Percentiles rank a stretch among this genome's conserved stretches.
Evolutionary conservation across 768 basidiomycete genomes (phyloP).

Genomic region (Tylopilus plumbeoviolaceoides): DNA sequence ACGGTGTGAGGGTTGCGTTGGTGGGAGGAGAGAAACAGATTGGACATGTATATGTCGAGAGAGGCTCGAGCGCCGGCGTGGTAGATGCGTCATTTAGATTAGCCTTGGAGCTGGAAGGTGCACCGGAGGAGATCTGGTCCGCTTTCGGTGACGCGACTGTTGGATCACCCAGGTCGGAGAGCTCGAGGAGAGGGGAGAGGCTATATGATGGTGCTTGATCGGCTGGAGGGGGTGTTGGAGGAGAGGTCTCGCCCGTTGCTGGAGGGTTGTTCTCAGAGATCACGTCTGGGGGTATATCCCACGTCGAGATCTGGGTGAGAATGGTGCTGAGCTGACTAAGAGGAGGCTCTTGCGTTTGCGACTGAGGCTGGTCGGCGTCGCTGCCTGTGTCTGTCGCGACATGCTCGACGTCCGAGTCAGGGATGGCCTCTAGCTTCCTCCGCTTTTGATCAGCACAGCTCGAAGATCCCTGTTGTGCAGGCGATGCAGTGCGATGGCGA

Average conservation of each 20-base stretch:
- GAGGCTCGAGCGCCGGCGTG: constrained; percentile 22
- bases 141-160: neutral
- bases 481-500: constrained; percentile 7
- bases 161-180: constrained; percentile 6
- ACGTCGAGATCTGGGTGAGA: constrained; percentile 17
- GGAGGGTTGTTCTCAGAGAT: too few relatives aligned
- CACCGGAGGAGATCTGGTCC: neutral
- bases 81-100: neutral
- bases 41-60: constrained; percentile 70
- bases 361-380: neutral
- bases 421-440: constrained; percentile 5
- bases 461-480: neutral
- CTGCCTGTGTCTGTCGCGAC: neutral
- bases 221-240: neutral
- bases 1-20: too few relatives aligned
- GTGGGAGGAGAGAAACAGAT: too few relatives aligned
- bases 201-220: neutral
- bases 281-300: constrained; percentile 14
- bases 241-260: too few relatives aligned
- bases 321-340: neutral
- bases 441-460: constrained; percentile 14
- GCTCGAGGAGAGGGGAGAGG: neutral
- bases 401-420: neutral
- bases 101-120: neutral
- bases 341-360: neutral